Evolutionary conservation across 192 early-diverging fungal species (phyloP), one percentile per base, ranked within the genome.

Genomic region (Coemansia reversa): DNA sequence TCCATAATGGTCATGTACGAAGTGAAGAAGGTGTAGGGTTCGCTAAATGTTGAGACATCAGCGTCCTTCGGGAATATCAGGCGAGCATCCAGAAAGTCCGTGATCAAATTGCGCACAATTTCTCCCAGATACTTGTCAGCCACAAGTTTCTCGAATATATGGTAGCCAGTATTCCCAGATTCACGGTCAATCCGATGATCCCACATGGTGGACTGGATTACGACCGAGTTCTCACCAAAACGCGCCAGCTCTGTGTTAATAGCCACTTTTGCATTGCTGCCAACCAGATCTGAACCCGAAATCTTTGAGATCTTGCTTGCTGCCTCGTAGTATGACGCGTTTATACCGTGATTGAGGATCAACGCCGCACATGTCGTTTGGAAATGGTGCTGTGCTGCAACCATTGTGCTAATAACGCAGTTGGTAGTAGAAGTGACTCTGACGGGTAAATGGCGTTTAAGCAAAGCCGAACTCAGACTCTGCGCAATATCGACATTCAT

Each of bases 201-300:
- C 76, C 86, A 96, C 66, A 84, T 84, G 32, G 92, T 95, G 25
- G 88, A 54, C 22, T 86, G 87, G 20, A 97, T 81, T 24, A 92
- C 79, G 1, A 49, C 39, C 24, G 76, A 75, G 53, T 93, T 85
- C 51, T 82, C 86, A 66, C 93, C 92, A 74, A 90, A 97, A 7
- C 87, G 87, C 22, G 95, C 96, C 86, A 93, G 93, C 81, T 98
- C 96, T 51, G 91, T 94, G 80, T 98, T 97, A 77, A 98, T 90
- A 53, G 93, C 86, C 86, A 98, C 94, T 0, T 63, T 57, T 7
- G 60, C 32, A 20, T 9, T 1, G 51, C 55, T 69, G 16, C 47
- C n/a, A 25, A 51, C 56, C 2, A 69, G 63, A 58, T 51, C 59
- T 18, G 81, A 32, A 71, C 79, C 69, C 59, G 72, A 19, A 49